Evolutionary conservation across 306 rosid genomes (phyloP), one percentile per base, ranked within the genome.

Genomic region (Vigna nakashimae): DNA sequence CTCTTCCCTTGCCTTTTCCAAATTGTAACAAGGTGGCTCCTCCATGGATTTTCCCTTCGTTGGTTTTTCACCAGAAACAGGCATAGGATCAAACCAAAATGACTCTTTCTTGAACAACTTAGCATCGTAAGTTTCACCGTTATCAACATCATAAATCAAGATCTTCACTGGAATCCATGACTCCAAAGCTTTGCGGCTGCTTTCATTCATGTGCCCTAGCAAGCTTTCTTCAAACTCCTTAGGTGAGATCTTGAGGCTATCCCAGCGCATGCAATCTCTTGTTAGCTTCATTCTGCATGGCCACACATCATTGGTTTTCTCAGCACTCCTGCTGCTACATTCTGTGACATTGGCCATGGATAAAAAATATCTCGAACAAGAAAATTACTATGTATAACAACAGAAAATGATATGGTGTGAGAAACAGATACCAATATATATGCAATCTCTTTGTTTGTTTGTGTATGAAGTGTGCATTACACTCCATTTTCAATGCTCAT

Each of bases 1-100:
- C 6, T 81, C 52, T 55, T 86, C 28, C 66, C 83, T 84, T 40
- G 88, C 84, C 64, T 75, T 76, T 38, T 73, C 64, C 80, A 71
- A 40, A 79, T 71, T 84, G 46, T 68, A 80, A 83, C 75, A 75
- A 58, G 73, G 50, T 18, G 69, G 68, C 15, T 85, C 81, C 55
- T 11, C 60, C 80, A 60, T 56, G 18, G 56, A 3, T 26, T 55
- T 36, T 43, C 57, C 67, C 9, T 12, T 69, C 78, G 56, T 49
- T n/a, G 65, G 28, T 79, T 78, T 80, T 66, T 82, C 89, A 82
- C 82, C 87, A 40, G 72, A 17, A 38, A 24, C 34, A n/a, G 90
- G 90, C 51, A 82, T 56, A 38, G 87, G 88, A 59, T 83, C 82
- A 80, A 84, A 87, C 88, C 91, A 84, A 32, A 84, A 86, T 0